Evolutionary conservation across 2,329 filamentous ascomycete species (phyloP).

Genomic region (Phaeosphaeriaceae sp.): DNA sequence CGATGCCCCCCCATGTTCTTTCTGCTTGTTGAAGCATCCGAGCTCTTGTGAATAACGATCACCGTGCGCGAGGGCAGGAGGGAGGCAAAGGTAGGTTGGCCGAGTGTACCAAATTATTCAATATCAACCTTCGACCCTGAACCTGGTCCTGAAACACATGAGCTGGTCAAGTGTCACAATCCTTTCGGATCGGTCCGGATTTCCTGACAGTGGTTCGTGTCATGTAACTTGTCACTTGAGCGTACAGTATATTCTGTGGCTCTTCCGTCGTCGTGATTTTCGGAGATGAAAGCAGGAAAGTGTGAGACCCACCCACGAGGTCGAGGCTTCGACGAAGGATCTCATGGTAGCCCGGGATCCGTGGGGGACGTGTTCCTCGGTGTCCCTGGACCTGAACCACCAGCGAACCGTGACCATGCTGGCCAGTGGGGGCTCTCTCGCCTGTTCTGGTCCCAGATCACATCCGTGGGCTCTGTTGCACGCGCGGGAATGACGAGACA

Average conservation of each 20-base stretch:
- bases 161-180: neutral
- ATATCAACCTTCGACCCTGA: neutral
- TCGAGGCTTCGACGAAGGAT: neutral
- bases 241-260: neutral
- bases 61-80: neutral
- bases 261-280: neutral
- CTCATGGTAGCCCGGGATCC: neutral
- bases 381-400: neutral
- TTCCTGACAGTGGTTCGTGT: neutral
- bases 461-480: neutral
- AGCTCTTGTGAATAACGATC: neutral
- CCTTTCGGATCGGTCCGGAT: slow-evolving; percentile 2
- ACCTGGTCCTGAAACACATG: slow-evolving; percentile 1
- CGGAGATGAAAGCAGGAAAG: neutral
- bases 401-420: neutral
- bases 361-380: neutral
- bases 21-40: neutral
- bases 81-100: neutral
- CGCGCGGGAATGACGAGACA: neutral
- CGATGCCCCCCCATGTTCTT: neutral
- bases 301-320: neutral
- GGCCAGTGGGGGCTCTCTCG: neutral
- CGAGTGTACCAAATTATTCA: neutral
- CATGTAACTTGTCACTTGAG: slow-evolving; percentile 1
- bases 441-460: neutral